These are phyloP conservation scores for Sarcocystis neurona DNA, from an alignment of 169 alveolate genomes.

Conservation along the genomic window DNA sequence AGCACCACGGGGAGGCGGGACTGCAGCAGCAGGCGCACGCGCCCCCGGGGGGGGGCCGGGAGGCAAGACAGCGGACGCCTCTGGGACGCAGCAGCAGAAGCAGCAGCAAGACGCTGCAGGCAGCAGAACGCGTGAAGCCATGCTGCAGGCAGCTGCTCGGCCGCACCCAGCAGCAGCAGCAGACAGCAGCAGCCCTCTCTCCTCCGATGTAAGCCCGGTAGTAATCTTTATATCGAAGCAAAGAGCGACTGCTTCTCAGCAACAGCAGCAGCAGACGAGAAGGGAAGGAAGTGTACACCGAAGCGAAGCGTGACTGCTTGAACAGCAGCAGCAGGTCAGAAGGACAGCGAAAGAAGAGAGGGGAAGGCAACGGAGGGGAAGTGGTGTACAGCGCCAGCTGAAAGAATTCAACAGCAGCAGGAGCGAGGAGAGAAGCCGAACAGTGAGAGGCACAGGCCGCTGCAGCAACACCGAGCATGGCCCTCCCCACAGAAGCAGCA, in stretches of 20 bases:
- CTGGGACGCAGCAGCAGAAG: constrained; percentile 25
- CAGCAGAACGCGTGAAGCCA: too few species aligned
- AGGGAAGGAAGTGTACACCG: neutral
- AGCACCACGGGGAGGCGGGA: neutral
- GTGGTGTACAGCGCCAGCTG: too few species aligned
- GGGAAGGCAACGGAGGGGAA: too few species aligned
- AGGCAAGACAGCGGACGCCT: neutral
- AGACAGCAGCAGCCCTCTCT: too few species aligned
- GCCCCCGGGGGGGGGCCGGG: neutral
- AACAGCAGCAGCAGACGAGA: constrained; percentile 24
- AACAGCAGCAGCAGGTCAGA: constrained; percentile 32
- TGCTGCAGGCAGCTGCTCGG: too few species aligned
- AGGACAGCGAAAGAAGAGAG: too few species aligned
- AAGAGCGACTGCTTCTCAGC: too few species aligned
- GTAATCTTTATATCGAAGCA: too few species aligned
- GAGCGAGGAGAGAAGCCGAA: too few species aligned
- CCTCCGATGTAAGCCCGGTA: too few species aligned
- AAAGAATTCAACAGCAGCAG: too few species aligned
- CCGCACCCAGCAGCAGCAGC: constrained; percentile 32
- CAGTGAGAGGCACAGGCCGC: constrained; percentile 3
- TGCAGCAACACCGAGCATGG: neutral
- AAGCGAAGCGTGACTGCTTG: neutral
- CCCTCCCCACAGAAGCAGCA: neutral
- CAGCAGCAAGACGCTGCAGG: too few species aligned
- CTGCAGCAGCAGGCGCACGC: constrained; percentile 11